These are phyloP conservation scores for Physaria fendleri DNA, from an alignment of 345 rosid genomes.

Conservation along the genomic window DNA sequence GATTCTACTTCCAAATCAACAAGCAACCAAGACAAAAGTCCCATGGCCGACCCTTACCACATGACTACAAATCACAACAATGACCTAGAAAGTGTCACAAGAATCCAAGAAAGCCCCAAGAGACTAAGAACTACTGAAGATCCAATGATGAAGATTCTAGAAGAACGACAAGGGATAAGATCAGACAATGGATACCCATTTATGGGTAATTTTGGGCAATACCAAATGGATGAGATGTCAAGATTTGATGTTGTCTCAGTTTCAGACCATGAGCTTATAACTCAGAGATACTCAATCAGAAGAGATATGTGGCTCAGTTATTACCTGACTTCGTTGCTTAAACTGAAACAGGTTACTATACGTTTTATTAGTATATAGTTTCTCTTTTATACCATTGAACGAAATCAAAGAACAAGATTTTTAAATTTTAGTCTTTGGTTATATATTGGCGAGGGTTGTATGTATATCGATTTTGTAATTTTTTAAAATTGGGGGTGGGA, in stretches of 20 bases:
- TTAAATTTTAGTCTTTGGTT: constrained; percentile 58
- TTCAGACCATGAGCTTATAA: constrained; percentile 55
- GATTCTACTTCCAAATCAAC: constrained; percentile 57
- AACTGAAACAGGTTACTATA: constrained; percentile 31
- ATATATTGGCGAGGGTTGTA: constrained; percentile 62
- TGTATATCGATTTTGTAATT: constrained; percentile 86
- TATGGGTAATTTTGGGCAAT: constrained; percentile 85
- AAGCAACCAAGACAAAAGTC: constrained; percentile 42
- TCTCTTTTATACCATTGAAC: constrained; percentile 46
- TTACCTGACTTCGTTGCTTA: constrained; percentile 89
- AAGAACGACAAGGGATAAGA: constrained; percentile 49
- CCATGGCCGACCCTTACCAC: constrained; percentile 42
- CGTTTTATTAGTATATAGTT: constrained; percentile 53
- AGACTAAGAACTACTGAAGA: constrained; percentile 49
- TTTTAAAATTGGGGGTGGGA: constrained; percentile 48
- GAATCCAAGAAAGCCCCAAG: constrained; percentile 73
- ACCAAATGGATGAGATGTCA: constrained; percentile 79
- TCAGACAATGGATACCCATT: constrained; percentile 62
- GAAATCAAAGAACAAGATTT: constrained; percentile 30
- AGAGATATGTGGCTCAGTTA: constrained; percentile 80
- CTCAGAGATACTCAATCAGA: constrained; percentile 66
- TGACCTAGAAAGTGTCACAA: constrained; percentile 59
- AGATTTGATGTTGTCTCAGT: constrained; percentile 46
- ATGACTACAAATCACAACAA: constrained; percentile 51
- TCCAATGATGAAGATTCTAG: constrained; percentile 56